phyloP scores from a whole-genome alignment of 164 flowering plant species.

The Magnolia changhungtana region DNA sequence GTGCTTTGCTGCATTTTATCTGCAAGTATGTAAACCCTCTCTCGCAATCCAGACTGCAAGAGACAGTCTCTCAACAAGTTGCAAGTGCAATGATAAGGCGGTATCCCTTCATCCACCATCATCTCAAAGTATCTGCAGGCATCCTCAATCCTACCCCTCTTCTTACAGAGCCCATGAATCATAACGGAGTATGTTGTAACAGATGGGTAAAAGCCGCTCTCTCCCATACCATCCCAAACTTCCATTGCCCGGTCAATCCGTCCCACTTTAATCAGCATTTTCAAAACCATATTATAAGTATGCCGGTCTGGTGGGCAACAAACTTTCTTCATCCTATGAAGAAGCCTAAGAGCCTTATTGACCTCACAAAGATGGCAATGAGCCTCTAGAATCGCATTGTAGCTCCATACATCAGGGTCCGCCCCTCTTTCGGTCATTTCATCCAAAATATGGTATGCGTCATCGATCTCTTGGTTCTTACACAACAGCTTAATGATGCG shows the following conservation, averaged over 20 bases:
- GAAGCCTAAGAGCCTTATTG: slow-evolving; percentile 53
- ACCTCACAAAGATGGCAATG: slow-evolving; percentile 81
- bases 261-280: slow-evolving; percentile 66
- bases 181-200: slow-evolving; percentile 82
- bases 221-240: slow-evolving; percentile 69
- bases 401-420: slow-evolving; percentile 71
- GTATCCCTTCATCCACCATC: slow-evolving; percentile 95
- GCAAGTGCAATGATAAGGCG: slow-evolving; percentile 68
- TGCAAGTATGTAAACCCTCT: slow-evolving; percentile 46
- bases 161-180: slow-evolving; percentile 81
- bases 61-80: slow-evolving; percentile 64
- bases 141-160: slow-evolving; percentile 74
- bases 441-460: slow-evolving; percentile 63
- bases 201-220: slow-evolving; percentile 64
- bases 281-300: slow-evolving; percentile 82
- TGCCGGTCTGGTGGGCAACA: slow-evolving; percentile 61
- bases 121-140: slow-evolving; percentile 77
- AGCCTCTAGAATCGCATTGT: slow-evolving; percentile 63
- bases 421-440: slow-evolving; percentile 69
- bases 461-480: slow-evolving; percentile 53
- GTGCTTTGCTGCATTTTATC: slow-evolving; percentile 70
- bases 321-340: slow-evolving; percentile 58
- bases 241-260: slow-evolving; percentile 61
- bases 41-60: slow-evolving; percentile 42
- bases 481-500: slow-evolving; percentile 61